phyloP scores from a whole-genome alignment of 75 land plant species.

The Pseudotsuga menziesii region DNA sequence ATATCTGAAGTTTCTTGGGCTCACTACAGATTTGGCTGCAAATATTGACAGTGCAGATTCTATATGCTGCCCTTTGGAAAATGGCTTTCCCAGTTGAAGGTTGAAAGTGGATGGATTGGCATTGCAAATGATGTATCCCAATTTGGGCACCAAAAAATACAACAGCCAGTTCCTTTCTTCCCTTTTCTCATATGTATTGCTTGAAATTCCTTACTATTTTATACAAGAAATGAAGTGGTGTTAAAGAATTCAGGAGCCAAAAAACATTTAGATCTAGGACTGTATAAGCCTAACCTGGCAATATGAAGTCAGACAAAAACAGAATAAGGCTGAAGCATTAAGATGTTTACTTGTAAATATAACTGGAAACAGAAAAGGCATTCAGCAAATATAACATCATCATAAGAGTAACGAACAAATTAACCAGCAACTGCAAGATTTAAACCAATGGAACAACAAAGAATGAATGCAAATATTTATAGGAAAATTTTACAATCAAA shows the following conservation, averaged over 20 bases:
- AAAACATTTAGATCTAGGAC: background rate
- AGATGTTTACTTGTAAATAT: no score
- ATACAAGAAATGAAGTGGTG: background rate
- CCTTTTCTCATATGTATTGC: background rate
- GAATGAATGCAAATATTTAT: no score
- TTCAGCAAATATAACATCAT: no score
- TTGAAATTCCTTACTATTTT: background rate
- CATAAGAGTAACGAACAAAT: no score
- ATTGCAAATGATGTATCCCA: background rate
- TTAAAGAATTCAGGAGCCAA: background rate
- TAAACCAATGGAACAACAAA: no score
- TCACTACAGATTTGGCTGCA: background rate
- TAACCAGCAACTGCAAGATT: no score
- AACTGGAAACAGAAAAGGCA: no score
- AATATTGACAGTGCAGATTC: conserved; percentile 4
- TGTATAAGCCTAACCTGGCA: background rate
- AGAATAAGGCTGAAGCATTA: no score
- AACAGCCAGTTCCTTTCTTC: background rate
- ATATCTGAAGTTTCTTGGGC: background rate
- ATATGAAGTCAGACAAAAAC: background rate
- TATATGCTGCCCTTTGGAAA: background rate
- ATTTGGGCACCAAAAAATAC: background rate
- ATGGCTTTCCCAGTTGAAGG: background rate
- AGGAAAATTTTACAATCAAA: no score
- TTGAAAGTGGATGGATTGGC: background rate